Conservation (phyloP, 2,329 filamentous ascomycete genomes). For the Pyricularia grisea region DNA sequence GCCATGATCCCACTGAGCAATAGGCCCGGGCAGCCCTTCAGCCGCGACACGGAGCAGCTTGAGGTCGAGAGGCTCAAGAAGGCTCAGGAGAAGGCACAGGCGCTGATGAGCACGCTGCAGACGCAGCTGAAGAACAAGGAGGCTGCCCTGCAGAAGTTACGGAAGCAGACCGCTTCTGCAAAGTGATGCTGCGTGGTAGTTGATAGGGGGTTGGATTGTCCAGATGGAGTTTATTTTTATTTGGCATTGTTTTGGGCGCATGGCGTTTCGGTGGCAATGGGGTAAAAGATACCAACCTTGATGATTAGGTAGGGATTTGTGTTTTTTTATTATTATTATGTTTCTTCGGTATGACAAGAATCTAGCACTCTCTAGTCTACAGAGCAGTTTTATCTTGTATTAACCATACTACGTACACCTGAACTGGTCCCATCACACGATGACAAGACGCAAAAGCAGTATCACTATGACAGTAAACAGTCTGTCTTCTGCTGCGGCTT, state of each 20-base stretch:
- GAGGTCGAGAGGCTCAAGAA: constrained; percentile 53
- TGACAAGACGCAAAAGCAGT: neutral
- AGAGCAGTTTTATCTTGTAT: neutral
- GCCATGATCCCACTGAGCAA: constrained; percentile 65
- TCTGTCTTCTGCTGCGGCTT: constrained; percentile 12
- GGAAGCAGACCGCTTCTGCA: constrained; percentile 32
- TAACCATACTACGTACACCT: no score
- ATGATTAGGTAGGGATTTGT: neutral
- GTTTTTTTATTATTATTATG: neutral
- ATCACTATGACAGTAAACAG: constrained; percentile 12
- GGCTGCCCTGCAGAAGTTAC: constrained; percentile 48
- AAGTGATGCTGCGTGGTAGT: neutral
- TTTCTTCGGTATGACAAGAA: neutral
- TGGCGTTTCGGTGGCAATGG: neutral
- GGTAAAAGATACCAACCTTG: neutral
- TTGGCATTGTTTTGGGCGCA: neutral
- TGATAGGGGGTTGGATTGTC: neutral
- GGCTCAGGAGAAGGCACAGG: constrained; percentile 54
- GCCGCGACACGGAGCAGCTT: constrained; percentile 56
- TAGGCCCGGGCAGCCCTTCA: constrained; percentile 62
- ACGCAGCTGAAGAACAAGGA: constrained; percentile 57
- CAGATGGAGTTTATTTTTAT: neutral
- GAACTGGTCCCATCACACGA: neutral
- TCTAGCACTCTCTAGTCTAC: neutral
- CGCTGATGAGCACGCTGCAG: constrained; percentile 49